Percentiles rank a stretch among this genome's conserved stretches.
Evolutionary conservation across 805 yeast species (phyloP).

Genomic region (Pichia exigua): DNA sequence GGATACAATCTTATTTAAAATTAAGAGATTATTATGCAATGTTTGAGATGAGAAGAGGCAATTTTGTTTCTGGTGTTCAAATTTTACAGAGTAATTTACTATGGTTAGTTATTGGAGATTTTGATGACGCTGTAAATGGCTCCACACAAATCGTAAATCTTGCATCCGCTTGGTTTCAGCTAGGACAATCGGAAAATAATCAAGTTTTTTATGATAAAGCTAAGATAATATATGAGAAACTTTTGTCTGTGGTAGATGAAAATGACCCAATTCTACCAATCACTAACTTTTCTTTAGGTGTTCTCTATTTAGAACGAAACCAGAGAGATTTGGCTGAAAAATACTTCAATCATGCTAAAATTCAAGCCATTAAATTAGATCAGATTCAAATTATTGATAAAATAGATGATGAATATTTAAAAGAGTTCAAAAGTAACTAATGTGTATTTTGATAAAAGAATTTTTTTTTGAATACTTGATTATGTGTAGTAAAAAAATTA

Average conservation of each 20-base stretch:
- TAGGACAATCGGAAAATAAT: conserved; percentile 10
- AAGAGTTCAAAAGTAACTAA: conserved; percentile 20
- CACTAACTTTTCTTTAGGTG: conserved; percentile 82
- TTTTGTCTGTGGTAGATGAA: conserved; percentile 8
- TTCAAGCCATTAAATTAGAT: conserved; percentile 60
- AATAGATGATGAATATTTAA: conserved; percentile 47
- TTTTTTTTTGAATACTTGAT: too few relatives aligned
- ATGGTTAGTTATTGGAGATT: conserved; percentile 19
- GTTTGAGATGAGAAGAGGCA: conserved; percentile 45
- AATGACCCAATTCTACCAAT: conserved; percentile 41
- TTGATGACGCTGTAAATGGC: conserved; percentile 14
- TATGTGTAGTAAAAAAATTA: neutral
- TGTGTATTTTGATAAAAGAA: too few relatives aligned
- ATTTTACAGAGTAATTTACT: conserved; percentile 23
- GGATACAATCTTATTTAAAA: conserved; percentile 68
- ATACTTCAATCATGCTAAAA: conserved; percentile 58
- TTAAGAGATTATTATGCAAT: conserved; percentile 74
- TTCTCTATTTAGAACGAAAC: conserved; percentile 55
- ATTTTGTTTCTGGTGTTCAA: conserved; percentile 16
- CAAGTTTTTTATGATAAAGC: conserved; percentile 12
- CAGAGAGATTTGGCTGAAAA: conserved; percentile 51
- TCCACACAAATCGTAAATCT: conserved; percentile 21
- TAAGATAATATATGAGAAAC: conserved; percentile 17
- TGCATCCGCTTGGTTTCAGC: conserved; percentile 22
- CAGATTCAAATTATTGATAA: conserved; percentile 54